Base-by-base conservation (phyloP, 192 early-diverging fungal genomes). In the Spizellomyces punctatus region DNA sequence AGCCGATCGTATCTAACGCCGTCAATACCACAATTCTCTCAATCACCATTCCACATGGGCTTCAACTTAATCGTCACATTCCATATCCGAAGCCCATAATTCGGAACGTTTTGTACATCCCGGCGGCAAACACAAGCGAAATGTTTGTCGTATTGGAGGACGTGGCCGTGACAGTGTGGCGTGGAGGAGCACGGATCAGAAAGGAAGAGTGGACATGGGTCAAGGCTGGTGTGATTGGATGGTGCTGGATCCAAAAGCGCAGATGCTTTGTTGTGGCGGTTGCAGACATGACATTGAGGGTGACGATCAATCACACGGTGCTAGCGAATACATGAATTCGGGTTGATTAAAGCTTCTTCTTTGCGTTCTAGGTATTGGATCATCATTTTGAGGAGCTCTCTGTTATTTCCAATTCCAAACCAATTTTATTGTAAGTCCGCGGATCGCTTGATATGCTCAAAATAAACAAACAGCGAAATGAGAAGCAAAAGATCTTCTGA, bases 41-140 rank as follows among this genome's bases (percentile, higher is more conserved):
- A 17, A 69, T 77, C 43, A 79, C 73, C 47, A 80, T 85, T 57
- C 76, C 83, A 5, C 74, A 75, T 56, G 83, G 83, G 27, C 73
- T 85, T 54, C 81, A 82, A 55, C 72, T 65, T 19, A 14, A 75
- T 42, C 69, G 75, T 4, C 76, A 54, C 7, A 55, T 82, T 19
- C 44, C 74, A 36, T 55, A 69, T 41, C 55, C 78, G 12, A 69
- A 66, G 46, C 52, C 69, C 10, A 36, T 63, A 36, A 46, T 82
- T 12, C 75, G 76, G 58, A 73, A 62, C 27, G 76, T 80, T 17
- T 49, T 81, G 48, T 74, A 76, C 56, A 58, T 72, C 14, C 67
- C 69, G 16, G 8, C 72, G 5, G 56, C 74, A 27, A 64, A 61
- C 8, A 79, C 66, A 12, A 56, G 55, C 19, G 79, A 82, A 45